Base-by-base conservation (phyloP, 768 basidiomycete species). In the Crepidotus variabilis region DNA sequence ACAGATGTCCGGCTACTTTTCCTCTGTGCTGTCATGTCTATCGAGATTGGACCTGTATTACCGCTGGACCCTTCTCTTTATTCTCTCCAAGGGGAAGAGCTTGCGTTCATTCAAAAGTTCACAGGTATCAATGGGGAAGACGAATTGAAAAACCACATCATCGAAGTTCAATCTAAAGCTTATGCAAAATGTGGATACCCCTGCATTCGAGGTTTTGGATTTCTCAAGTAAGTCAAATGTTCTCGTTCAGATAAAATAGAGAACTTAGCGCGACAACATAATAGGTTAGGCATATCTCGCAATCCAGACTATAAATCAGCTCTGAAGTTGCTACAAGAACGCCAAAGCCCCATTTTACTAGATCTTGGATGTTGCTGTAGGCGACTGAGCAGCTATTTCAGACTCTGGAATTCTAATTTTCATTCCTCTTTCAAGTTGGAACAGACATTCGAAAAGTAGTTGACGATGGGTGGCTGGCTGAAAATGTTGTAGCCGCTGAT, bases 291-390 rank as follows among this genome's bases (percentile, higher is more conserved):
- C n/a, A n/a, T n/a, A n/a, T n/a, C n/a, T 11, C 65, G 65, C 11
- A 54, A 71, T 4, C 75, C 71, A 6, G 73, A 60, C 0, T 77
- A 77, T 57, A 28, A 59, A 9, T 63, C 65, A 11, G 69, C 68
- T 2, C 64, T 75, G 1, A 49, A 66, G 7, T 66, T 78, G 1
- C 59, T 61, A 0, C 35, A 61, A 20, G 50, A 62, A 1, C 60
- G 64, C 9, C 62, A 66, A 24, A 62, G 62, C 18, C 68, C 75
- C 10, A 69, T 78, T 34, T 63, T 77, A 1, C 66, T 79, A 10
- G 78, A 79, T 55, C 62, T 77, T 16, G 78, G 74, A 4, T 79
- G 78, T 57, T 76, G 75, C 57, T 77, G 78, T 79, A 32, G 52
- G 69, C 65, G 1, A 18, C n/a, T n/a, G n/a, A n/a, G n/a, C n/a